Evolutionary conservation across 371 early-diverging fungal genomes (phyloP).

Genomic region (Actinomortierella ambigua): DNA sequence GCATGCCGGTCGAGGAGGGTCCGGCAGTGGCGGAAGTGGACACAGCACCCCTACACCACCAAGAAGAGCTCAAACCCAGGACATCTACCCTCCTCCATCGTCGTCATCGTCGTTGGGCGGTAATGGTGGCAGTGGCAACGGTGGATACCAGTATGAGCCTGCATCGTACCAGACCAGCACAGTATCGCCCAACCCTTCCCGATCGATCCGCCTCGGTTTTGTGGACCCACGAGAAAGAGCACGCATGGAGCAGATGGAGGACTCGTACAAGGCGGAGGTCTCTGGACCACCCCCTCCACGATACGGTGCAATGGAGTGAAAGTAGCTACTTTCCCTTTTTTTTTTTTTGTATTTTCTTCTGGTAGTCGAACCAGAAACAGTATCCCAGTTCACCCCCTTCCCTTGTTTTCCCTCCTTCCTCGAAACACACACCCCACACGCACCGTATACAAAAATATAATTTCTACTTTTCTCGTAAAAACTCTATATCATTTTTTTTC

Average conservation of each 20-base stretch:
- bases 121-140: constrained; percentile 16
- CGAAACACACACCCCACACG: too few species aligned
- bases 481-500: not conserved
- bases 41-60: not conserved
- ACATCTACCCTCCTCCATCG: constrained; percentile 20
- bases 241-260: constrained; percentile 27
- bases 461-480: too few species aligned
- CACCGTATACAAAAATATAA: too few species aligned
- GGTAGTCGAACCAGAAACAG: too few species aligned
- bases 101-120: constrained; percentile 7
- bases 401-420: not conserved
- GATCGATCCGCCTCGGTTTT: constrained; percentile 35
- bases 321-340: not conserved
- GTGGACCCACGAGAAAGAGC: constrained; percentile 31
- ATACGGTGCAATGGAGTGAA: too few species aligned
- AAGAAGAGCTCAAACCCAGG: constrained; percentile 18
- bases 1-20: constrained; percentile 1
- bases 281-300: too few species aligned
- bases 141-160: constrained; percentile 16
- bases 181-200: constrained; percentile 6
- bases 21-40: constrained; percentile 3
- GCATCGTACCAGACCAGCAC: constrained; percentile 14
- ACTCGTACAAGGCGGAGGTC: constrained; percentile 26
- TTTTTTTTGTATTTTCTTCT: not conserved
- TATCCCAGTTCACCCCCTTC: too few species aligned